Conservation (phyloP, 805 yeast genomes). For the Cyberlindnera xylosilytica region DNA sequence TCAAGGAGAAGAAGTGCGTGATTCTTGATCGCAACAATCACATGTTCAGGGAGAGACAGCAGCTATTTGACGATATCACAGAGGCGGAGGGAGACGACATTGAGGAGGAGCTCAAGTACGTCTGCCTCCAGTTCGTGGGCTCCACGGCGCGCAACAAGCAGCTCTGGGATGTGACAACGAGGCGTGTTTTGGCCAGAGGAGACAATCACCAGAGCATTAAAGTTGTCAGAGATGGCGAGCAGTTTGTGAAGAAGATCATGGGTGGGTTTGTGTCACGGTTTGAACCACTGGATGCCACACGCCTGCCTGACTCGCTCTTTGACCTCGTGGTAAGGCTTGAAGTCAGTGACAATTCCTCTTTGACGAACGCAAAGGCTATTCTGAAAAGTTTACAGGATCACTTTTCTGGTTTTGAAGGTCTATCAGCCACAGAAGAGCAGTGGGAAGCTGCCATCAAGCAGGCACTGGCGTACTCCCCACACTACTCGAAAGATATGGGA, state of each 20-base stretch:
- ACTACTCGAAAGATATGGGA: not conserved
- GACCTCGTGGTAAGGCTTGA: not conserved
- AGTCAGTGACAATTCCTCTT: not conserved
- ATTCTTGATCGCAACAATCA: conserved; percentile 84
- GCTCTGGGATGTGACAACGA: conserved; percentile 50
- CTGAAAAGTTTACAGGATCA: not conserved
- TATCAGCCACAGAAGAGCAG: not conserved
- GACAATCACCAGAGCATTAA: conserved; percentile 85
- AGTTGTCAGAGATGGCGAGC: conserved; percentile 40
- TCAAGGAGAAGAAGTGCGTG: conserved; percentile 45
- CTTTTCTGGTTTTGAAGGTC: not conserved
- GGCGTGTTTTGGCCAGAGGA: conserved; percentile 66
- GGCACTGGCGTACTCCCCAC: not conserved
- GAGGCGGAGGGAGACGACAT: conserved; percentile 41
- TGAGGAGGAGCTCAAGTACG: conserved; percentile 46
- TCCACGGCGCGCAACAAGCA: conserved; percentile 29
- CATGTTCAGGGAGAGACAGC: conserved; percentile 62
- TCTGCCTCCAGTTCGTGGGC: conserved; percentile 67
- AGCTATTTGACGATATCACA: conserved; percentile 52
- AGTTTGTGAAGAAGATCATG: conserved; percentile 60
- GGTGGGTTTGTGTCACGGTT: conserved; percentile 67
- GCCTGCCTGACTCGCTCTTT: not conserved
- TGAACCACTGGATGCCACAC: conserved; percentile 37
- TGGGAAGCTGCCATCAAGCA: not conserved
- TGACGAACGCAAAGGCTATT: not conserved